These are phyloP conservation scores for Quercus phellos DNA, from an alignment of 331 rosid species.

Conservation along the genomic window DNA sequence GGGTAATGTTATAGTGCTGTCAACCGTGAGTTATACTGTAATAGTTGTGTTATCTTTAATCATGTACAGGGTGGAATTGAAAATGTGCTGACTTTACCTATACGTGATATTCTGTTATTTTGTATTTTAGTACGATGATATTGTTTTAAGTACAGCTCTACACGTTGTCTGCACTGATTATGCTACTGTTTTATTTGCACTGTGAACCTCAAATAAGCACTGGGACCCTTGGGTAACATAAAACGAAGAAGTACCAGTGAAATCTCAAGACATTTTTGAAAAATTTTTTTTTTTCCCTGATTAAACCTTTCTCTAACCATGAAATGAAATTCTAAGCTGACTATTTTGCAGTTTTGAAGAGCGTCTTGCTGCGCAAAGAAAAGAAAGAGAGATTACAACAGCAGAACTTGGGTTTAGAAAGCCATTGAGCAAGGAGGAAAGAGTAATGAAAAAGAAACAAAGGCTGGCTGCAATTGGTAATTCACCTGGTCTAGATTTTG, in stretches of 20 bases:
- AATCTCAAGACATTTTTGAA: neutral
- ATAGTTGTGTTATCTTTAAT: neutral
- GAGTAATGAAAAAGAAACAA: conserved; percentile 82
- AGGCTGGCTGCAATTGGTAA: conserved; percentile 97
- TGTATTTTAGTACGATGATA: neutral
- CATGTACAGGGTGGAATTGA: neutral
- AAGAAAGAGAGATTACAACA: conserved; percentile 63
- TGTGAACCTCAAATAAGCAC: neutral
- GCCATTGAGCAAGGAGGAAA: conserved; percentile 88
- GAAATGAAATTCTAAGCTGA: conserved; percentile 2
- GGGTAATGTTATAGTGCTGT: neutral
- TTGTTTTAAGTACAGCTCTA: neutral
- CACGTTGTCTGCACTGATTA: neutral
- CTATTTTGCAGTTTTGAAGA: conserved; percentile 69
- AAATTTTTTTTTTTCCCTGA: neutral
- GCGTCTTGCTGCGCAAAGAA: conserved; percentile 87
- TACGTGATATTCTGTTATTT: neutral
- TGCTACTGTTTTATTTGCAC: neutral
- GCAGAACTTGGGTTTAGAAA: conserved; percentile 80
- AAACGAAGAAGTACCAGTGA: neutral
- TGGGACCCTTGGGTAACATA: neutral
- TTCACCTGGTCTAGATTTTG: conserved; percentile 17
- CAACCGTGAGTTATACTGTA: neutral
- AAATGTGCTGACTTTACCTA: neutral
- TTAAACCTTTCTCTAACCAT: conserved; percentile 11